Percentiles rank a stretch among this genome's conserved stretches.
Evolutionary conservation across 2,329 filamentous ascomycete species (phyloP).

Genomic region (Calonectria fujianensis): DNA sequence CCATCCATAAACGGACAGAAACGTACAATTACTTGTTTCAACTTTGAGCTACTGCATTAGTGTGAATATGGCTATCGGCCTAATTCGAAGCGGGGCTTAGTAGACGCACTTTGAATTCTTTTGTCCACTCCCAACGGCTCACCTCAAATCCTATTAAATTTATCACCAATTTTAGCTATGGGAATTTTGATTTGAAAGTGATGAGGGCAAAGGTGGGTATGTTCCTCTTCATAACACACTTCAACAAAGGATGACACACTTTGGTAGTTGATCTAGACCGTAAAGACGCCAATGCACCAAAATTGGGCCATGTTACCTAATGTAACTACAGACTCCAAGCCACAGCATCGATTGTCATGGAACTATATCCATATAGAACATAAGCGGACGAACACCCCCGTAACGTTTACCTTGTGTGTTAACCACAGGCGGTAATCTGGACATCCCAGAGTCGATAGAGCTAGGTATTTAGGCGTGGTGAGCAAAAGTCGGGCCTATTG

Average conservation of each 20-base stretch:
- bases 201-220: background rate
- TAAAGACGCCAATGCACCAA: background rate
- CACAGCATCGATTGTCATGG: background rate
- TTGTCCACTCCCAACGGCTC: background rate
- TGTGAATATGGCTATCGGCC: background rate
- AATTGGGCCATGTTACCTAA: background rate
- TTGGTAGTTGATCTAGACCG: background rate
- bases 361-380: background rate
- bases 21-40: background rate
- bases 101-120: background rate
- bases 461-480: background rate
- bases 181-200: background rate
- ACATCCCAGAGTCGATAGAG: too few relatives aligned
- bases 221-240: background rate
- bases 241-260: background rate
- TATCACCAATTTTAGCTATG: background rate
- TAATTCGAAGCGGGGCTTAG: background rate
- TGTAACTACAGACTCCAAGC: background rate
- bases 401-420: background rate
- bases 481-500: background rate
- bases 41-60: background rate
- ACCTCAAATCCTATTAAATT: background rate
- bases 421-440: background rate
- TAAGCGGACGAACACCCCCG: background rate
- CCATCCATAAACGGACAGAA: background rate